Evolutionary conservation across 352 stramenopile species (phyloP).

Genomic region (Globisporangium splendens): DNA sequence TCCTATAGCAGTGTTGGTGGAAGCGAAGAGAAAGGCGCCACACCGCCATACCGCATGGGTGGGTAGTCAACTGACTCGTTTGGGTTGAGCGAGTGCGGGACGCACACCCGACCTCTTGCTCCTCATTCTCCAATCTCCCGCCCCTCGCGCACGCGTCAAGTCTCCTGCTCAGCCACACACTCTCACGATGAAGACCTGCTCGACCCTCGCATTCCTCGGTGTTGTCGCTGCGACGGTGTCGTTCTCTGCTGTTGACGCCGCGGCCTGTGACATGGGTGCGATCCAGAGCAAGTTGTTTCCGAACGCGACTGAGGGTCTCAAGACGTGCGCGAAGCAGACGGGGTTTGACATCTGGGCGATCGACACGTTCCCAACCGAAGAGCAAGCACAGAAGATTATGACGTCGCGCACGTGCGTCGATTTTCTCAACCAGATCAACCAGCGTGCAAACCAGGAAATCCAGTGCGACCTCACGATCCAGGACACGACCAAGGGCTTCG

Average conservation of each 20-base stretch:
- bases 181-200: slow-evolving; percentile 25
- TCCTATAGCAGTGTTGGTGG: no score
- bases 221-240: slow-evolving; percentile 18
- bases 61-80: no score
- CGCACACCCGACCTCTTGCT: no score
- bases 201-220: slow-evolving; percentile 14
- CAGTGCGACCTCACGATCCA: slow-evolving; percentile 43
- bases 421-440: slow-evolving; percentile 68
- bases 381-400: slow-evolving; percentile 38
- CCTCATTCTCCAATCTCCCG: no score
- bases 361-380: slow-evolving; percentile 33
- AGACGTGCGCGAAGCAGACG: slow-evolving; percentile 31
- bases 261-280: slow-evolving; percentile 40
- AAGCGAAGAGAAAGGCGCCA: no score
- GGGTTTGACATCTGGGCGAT: slow-evolving; percentile 51
- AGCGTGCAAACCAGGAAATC: slow-evolving; percentile 51
- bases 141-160: no score
- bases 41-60: no score
- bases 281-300: slow-evolving; percentile 46
- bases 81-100: no score
- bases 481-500: slow-evolving; percentile 34
- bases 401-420: slow-evolving; percentile 55
- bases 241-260: slow-evolving; percentile 6
- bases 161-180: neutral
- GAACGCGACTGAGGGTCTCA: slow-evolving; percentile 44